Evolutionary conservation across 176 grass and related monocot genomes (phyloP).

Genomic region (Eleusine coracana): DNA sequence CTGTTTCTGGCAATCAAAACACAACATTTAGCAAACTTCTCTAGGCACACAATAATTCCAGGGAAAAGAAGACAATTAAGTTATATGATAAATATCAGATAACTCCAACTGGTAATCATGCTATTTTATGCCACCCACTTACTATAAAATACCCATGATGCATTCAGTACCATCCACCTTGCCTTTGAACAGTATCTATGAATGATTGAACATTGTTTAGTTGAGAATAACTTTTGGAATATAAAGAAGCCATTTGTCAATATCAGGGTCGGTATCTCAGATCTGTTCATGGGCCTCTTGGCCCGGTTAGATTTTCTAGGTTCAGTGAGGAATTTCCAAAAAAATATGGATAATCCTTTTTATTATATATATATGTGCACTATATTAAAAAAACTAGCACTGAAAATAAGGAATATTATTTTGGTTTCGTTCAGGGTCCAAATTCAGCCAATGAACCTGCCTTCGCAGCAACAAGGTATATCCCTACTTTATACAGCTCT

Average conservation of each 20-base stretch:
- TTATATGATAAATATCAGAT: background rate
- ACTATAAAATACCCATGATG: slow-evolving; percentile 17
- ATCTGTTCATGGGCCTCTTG: background rate
- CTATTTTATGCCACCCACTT: background rate
- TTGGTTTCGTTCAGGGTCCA: background rate
- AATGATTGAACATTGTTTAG: slow-evolving; percentile 21
- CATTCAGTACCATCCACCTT: slow-evolving; percentile 11
- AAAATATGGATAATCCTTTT: background rate
- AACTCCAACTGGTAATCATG: background rate
- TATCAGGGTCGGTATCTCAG: background rate
- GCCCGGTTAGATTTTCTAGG: background rate
- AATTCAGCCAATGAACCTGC: background rate
- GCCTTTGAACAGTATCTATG: background rate
- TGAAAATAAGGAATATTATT: background rate
- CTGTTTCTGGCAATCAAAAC: background rate
- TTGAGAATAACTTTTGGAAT: slow-evolving; percentile 25
- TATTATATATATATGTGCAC: background rate
- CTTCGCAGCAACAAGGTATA: background rate
- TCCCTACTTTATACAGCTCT: background rate
- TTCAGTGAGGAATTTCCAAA: background rate
- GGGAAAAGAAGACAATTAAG: background rate
- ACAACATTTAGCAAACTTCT: slow-evolving; percentile 2
- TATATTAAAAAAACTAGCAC: background rate
- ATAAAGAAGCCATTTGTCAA: slow-evolving; percentile 20
- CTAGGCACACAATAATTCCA: background rate